Percentiles rank a stretch among this genome's conserved stretches.
Evolutionary conservation across 345 rosid genomes (phyloP).

Genomic region (Balakata baccata): DNA sequence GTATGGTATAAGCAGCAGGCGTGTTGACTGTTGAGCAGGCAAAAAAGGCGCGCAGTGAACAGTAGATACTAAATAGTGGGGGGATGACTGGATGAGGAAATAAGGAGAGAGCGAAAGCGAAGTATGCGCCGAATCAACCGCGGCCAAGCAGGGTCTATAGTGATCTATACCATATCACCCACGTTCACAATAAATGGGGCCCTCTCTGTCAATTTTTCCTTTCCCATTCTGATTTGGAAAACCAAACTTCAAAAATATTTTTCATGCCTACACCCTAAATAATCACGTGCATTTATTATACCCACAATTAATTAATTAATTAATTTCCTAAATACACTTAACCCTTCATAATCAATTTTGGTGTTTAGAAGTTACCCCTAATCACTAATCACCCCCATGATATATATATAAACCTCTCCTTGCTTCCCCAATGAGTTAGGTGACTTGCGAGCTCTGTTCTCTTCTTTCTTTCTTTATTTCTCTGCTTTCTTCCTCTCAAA

Average conservation of each 20-base stretch:
- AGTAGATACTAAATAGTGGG: too few species aligned
- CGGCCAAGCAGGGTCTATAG: neutral
- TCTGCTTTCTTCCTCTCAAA: neutral
- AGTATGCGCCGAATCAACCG: too few species aligned
- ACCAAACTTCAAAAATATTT: neutral
- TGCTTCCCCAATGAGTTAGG: neutral
- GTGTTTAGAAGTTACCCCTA: neutral
- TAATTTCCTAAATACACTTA: neutral
- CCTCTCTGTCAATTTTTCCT: too few species aligned
- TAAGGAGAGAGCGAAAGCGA: too few species aligned
- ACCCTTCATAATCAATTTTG: neutral
- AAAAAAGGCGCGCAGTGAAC: too few species aligned
- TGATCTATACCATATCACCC: neutral
- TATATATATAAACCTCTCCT: neutral
- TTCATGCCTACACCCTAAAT: neutral
- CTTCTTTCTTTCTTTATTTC: neutral
- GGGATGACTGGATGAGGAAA: too few species aligned
- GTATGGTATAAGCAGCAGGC: too few species aligned
- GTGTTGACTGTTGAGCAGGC: too few species aligned
- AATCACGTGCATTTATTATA: slow-evolving; percentile 54
- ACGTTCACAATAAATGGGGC: neutral
- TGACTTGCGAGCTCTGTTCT: neutral
- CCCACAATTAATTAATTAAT: neutral
- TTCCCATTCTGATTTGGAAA: neutral
- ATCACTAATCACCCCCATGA: neutral